phyloP scores from a whole-genome alignment of 179 eudicot genomes.

The Drosera spatulata region DNA sequence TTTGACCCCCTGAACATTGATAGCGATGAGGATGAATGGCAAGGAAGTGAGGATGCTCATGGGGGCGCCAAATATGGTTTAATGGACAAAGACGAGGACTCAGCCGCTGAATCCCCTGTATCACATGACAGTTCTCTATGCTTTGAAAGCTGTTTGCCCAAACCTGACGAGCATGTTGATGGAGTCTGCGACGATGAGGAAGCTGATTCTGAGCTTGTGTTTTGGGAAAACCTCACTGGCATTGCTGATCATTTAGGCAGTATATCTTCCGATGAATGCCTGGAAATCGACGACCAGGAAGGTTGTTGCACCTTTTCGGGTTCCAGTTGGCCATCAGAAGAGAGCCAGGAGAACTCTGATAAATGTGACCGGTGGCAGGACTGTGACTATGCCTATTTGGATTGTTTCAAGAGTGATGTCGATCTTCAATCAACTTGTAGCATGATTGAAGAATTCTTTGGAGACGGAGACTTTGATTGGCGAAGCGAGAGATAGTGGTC shows the following conservation, averaged over 20 bases:
- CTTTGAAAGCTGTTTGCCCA: background rate
- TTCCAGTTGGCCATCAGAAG: constrained; percentile 20
- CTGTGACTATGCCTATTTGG: constrained; percentile 22
- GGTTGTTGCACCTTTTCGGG: constrained; percentile 36
- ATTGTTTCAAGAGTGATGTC: constrained; percentile 18
- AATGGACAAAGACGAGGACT: constrained; percentile 41
- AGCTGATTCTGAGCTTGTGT: background rate
- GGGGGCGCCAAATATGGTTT: constrained; percentile 22
- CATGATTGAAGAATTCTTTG: constrained; percentile 67
- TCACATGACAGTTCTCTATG: constrained; percentile 7
- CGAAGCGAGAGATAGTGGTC: constrained; percentile 25
- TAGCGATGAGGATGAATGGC: constrained; percentile 71
- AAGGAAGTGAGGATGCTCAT: constrained; percentile 28
- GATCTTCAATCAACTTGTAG: constrained; percentile 49
- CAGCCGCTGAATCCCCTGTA: constrained; percentile 34
- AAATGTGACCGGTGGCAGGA: constrained; percentile 25
- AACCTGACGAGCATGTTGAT: constrained; percentile 10
- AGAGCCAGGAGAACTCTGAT: constrained; percentile 12
- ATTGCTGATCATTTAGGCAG: constrained; percentile 10
- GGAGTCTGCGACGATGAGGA: constrained; percentile 14
- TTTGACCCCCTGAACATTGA: constrained; percentile 36
- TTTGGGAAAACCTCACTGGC: constrained; percentile 7
- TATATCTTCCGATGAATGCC: constrained; percentile 13
- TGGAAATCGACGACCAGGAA: constrained; percentile 23
- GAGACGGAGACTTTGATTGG: constrained; percentile 27